Evolutionary conservation across 345 rosid species (phyloP).

Genomic region (Eucalyptus curtisii): DNA sequence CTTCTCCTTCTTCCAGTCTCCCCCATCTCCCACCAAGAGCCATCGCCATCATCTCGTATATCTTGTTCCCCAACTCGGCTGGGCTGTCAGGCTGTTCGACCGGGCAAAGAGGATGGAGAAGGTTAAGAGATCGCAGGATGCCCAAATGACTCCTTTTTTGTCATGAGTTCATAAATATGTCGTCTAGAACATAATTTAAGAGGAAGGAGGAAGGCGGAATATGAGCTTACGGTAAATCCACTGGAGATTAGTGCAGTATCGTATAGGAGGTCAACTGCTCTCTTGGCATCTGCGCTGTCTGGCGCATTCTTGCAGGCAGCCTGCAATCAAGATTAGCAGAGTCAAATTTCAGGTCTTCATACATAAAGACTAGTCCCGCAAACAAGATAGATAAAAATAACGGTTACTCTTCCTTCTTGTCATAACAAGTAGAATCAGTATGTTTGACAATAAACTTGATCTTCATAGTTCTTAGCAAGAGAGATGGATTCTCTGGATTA

Average conservation of each 20-base stretch:
- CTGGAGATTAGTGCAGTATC: conserved; percentile 94
- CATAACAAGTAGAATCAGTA: not conserved
- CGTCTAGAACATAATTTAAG: not conserved
- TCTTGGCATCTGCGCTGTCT: conserved; percentile 69
- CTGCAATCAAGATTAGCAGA: conserved; percentile 13
- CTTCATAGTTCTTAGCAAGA: not conserved
- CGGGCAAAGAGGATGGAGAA: not conserved
- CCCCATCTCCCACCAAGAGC: conserved; percentile 99
- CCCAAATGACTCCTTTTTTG: not conserved
- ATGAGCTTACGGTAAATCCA: conserved; percentile 72
- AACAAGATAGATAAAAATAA: not conserved
- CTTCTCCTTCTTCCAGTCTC: conserved; percentile 39
- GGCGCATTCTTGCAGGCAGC: conserved; percentile 96
- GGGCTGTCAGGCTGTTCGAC: conserved; percentile 88
- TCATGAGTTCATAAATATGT: not conserved
- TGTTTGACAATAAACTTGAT: not conserved
- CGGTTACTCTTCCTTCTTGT: not conserved
- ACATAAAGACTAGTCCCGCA: not conserved
- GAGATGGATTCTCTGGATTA: not conserved
- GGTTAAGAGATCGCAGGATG: not conserved
- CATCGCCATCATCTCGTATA: conserved; percentile 97
- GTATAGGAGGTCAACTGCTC: conserved; percentile 85
- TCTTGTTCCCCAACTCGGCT: conserved; percentile 87
- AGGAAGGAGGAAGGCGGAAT: not conserved
- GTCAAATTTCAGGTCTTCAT: not conserved